These are phyloP conservation scores for Apocynum venetum DNA, from an alignment of 257 asterid genomes.

Conservation along the genomic window DNA sequence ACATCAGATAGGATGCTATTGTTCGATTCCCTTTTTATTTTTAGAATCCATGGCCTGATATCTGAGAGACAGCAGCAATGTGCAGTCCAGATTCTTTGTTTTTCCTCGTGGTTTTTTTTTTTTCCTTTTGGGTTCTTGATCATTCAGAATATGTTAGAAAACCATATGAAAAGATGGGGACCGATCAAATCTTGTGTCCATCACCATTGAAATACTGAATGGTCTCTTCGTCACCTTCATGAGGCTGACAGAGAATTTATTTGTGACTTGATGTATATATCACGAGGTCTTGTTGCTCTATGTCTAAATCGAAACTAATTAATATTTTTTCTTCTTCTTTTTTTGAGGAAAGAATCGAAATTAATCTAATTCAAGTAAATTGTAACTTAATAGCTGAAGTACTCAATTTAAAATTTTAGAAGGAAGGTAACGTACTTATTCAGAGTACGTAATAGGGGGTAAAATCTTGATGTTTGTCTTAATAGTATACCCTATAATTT, in stretches of 20 bases:
- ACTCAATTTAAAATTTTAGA: too few species aligned
- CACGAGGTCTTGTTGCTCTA: too few species aligned
- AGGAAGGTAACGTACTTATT: too few species aligned
- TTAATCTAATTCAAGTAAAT: too few species aligned
- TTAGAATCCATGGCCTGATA: background rate
- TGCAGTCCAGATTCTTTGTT: background rate
- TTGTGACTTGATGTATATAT: background rate
- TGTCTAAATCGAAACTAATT: too few species aligned
- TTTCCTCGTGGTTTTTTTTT: background rate
- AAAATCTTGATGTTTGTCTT: too few species aligned
- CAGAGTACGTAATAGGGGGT: too few species aligned
- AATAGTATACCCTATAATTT: too few species aligned
- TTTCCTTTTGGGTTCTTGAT: background rate
- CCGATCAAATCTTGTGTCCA: background rate
- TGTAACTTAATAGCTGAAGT: too few species aligned
- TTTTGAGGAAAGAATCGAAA: too few species aligned
- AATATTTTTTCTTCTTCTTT: too few species aligned
- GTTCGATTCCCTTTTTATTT: background rate
- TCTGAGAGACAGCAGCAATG: background rate
- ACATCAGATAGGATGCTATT: background rate
- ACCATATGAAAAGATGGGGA: background rate
- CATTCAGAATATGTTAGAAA: background rate
- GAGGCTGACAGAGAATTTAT: background rate
- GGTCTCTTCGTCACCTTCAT: background rate
- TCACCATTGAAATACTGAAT: background rate